Evolutionary conservation across 1,139 yeast genomes (phyloP).

Genomic region (Protomyces gravidus): DNA sequence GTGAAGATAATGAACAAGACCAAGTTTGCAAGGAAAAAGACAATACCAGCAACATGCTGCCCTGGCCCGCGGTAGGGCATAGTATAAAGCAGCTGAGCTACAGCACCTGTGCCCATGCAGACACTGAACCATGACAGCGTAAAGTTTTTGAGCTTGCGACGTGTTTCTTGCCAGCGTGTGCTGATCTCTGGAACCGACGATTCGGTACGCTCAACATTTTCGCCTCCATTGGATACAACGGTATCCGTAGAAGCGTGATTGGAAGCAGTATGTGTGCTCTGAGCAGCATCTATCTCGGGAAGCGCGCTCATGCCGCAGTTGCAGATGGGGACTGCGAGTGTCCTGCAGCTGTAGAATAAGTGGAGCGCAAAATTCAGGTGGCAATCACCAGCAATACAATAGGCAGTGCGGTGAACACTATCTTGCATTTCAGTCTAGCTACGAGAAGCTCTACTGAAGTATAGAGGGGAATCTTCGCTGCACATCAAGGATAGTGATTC

Average conservation of each 20-base stretch:
- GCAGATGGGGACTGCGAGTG: too few species aligned
- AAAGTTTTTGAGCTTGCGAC: conserved; percentile 26
- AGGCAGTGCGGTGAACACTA: too few species aligned
- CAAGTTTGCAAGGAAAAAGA: conserved; percentile 24
- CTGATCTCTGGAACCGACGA: conserved; percentile 1
- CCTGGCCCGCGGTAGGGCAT: conserved; percentile 30
- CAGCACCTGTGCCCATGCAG: conserved; percentile 29
- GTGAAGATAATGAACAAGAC: conserved; percentile 14
- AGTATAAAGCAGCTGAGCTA: conserved; percentile 20
- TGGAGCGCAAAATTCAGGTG: too few species aligned
- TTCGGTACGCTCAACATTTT: not conserved
- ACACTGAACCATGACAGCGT: conserved; percentile 29
- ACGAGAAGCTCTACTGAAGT: not conserved
- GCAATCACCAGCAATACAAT: too few species aligned
- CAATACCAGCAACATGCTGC: conserved; percentile 20
- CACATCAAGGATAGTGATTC: conserved; percentile 70
- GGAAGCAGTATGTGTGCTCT: too few species aligned
- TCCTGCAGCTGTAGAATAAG: too few species aligned
- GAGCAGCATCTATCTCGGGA: too few species aligned
- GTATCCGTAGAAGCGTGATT: too few species aligned
- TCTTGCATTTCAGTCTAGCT: too few species aligned
- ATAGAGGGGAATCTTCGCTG: conserved; percentile 47
- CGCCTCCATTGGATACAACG: too few species aligned
- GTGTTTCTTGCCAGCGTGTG: conserved; percentile 13
- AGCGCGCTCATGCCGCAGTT: too few species aligned